Conservation (phyloP, 352 stramenopile species). For the Pythium folliculosum region DNA sequence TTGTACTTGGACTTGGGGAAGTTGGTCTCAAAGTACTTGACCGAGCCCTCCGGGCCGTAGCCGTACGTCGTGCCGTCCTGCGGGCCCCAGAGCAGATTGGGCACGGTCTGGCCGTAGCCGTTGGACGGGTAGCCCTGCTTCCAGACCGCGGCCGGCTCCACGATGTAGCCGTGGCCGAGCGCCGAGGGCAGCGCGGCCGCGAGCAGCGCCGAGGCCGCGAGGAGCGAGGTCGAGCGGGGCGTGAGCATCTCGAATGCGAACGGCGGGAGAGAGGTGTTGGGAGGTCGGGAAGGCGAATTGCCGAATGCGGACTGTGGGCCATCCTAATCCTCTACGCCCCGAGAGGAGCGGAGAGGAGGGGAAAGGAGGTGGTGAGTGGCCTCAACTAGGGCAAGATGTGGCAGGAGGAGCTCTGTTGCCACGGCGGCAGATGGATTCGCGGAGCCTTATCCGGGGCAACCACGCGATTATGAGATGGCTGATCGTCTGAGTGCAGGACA, state of each 20-base stretch:
- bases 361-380: background rate
- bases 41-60: slow-evolving; percentile 37
- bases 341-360: background rate
- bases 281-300: background rate
- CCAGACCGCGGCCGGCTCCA: slow-evolving; percentile 42
- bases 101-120: slow-evolving; percentile 39
- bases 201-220: slow-evolving; percentile 3
- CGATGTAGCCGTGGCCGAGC: slow-evolving; percentile 38
- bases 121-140: slow-evolving; percentile 40
- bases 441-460: background rate
- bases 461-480: background rate
- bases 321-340: background rate
- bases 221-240: slow-evolving; percentile 3
- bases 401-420: background rate
- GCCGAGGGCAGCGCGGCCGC: slow-evolving; percentile 7
- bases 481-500: background rate
- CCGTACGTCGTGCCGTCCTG: slow-evolving; percentile 42
- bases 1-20: slow-evolving; percentile 38
- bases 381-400: background rate
- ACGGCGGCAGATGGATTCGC: background rate
- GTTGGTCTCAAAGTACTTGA: slow-evolving; percentile 42
- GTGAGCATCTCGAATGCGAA: background rate
- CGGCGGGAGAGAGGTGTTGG: background rate
- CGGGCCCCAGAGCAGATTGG: slow-evolving; percentile 36
- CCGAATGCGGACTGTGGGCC: background rate